phyloP scores from a whole-genome alignment of 2,329 filamentous ascomycete species.

The Stemphylium lycopersici region DNA sequence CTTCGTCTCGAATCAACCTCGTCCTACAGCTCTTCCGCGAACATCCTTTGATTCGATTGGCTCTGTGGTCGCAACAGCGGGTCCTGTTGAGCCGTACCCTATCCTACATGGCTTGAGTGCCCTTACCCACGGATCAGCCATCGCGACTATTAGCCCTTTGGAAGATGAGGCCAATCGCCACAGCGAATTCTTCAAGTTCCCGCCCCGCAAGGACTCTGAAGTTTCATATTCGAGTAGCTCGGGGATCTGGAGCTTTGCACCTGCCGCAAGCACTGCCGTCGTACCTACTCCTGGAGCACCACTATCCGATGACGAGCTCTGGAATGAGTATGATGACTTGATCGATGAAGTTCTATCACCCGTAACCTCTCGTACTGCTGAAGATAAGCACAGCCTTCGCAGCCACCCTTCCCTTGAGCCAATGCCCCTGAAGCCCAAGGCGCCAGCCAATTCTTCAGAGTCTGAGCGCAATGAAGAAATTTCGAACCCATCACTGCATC shows the following conservation, averaged over 20 bases:
- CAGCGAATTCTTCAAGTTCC: slow-evolving; percentile 75
- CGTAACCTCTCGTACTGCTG: slow-evolving; percentile 22
- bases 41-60: slow-evolving; percentile 42
- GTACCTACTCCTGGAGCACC: slow-evolving; percentile 67
- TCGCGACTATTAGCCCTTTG: slow-evolving; percentile 40
- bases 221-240: slow-evolving; percentile 71
- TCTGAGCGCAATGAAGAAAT: slow-evolving; percentile 40
- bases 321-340: slow-evolving; percentile 92
- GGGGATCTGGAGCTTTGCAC: slow-evolving; percentile 63
- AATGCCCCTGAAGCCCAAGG: slow-evolving; percentile 34
- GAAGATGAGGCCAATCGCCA: slow-evolving; percentile 40
- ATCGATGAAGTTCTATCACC: slow-evolving; percentile 71
- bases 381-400: slow-evolving; percentile 16
- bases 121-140: slow-evolving; percentile 48
- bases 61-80: slow-evolving; percentile 34
- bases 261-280: slow-evolving; percentile 65
- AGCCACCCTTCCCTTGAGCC: slow-evolving; percentile 41
- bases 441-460: slow-evolving; percentile 25
- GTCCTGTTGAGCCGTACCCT: slow-evolving; percentile 43
- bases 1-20: slow-evolving; percentile 62
- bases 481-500: slow-evolving; percentile 47
- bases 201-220: slow-evolving; percentile 73
- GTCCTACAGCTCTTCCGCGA: slow-evolving; percentile 39
- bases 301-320: slow-evolving; percentile 82
- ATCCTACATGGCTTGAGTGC: slow-evolving; percentile 43